Percentiles rank a stretch among this genome's conserved stretches.
Conservation (phyloP, 331 rosid genomes). For the Telfairia occidentalis region DNA sequence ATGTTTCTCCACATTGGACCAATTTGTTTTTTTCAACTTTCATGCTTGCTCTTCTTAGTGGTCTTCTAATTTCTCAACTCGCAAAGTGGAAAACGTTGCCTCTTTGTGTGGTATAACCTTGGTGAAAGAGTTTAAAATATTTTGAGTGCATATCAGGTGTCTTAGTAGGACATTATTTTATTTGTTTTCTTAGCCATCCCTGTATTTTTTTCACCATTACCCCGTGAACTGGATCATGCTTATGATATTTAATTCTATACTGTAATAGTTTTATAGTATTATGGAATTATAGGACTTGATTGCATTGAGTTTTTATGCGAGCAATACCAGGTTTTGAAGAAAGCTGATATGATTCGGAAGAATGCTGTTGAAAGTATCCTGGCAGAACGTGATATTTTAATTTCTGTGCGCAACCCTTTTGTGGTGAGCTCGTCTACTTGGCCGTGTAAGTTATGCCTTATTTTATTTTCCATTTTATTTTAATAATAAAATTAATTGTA, state of each 20-base stretch:
- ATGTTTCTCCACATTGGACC: too few species aligned
- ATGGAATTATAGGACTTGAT: not conserved
- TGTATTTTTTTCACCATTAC: not conserved
- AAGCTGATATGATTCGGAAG: slow-evolving; percentile 98
- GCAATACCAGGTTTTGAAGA: slow-evolving; percentile 49
- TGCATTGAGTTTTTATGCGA: not conserved
- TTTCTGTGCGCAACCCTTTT: slow-evolving; percentile 96
- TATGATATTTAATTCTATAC: not conserved
- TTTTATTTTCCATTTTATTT: slow-evolving; percentile 19
- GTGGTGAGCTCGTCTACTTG: slow-evolving; percentile 77
- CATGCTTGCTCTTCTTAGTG: too few species aligned
- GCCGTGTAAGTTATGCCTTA: not conserved
- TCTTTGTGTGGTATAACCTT: not conserved
- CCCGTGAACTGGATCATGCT: not conserved
- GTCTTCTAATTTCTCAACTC: not conserved
- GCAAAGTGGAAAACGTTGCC: not conserved
- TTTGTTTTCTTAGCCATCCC: not conserved
- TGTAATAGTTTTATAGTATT: not conserved
- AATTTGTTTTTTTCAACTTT: too few species aligned
- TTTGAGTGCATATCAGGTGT: too few species aligned
- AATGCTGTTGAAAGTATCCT: slow-evolving; percentile 98
- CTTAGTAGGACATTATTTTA: not conserved
- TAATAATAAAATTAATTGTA: slow-evolving; percentile 13
- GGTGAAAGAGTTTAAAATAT: too few species aligned
- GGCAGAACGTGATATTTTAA: slow-evolving; percentile 97